These are phyloP conservation scores for Fraxinus pennsylvanica DNA, from an alignment of 257 asterid species.

Conservation along the genomic window DNA sequence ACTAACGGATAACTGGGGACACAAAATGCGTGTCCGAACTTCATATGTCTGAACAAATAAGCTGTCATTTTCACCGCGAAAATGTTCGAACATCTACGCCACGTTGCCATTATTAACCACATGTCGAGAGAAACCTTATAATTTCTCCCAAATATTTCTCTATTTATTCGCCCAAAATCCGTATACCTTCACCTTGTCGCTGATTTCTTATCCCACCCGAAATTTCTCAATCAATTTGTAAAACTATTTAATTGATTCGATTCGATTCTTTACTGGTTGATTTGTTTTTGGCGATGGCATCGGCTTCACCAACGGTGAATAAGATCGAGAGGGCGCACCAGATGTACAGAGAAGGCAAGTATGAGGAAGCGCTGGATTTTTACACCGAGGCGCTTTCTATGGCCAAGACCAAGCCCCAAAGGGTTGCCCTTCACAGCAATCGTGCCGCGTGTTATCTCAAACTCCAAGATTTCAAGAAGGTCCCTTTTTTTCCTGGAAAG, in stretches of 20 bases:
- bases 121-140: conserved; percentile 1
- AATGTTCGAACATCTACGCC: conserved; percentile 2
- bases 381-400: conserved; percentile 87
- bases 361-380: conserved; percentile 69
- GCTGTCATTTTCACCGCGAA: conserved; percentile 11
- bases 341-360: conserved; percentile 87
- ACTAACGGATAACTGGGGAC: conserved; percentile 12
- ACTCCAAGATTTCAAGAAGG: conserved; percentile 86
- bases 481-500: conserved; percentile 10
- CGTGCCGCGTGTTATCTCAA: conserved; percentile 96
- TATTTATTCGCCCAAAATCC: conserved; percentile 3
- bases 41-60: background rate
- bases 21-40: conserved; percentile 17
- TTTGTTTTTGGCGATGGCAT: conserved; percentile 54
- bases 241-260: background rate
- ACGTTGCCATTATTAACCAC: background rate
- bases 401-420: conserved; percentile 83
- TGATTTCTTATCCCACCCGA: background rate
- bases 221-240: background rate
- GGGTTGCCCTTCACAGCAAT: conserved; percentile 95
- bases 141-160: background rate
- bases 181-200: background rate
- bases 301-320: conserved; percentile 51
- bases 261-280: conserved; percentile 10
- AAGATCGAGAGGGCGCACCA: conserved; percentile 92